Evolutionary conservation across 441 rosid species (phyloP).

Genomic region (Gossypium davidsonii): DNA sequence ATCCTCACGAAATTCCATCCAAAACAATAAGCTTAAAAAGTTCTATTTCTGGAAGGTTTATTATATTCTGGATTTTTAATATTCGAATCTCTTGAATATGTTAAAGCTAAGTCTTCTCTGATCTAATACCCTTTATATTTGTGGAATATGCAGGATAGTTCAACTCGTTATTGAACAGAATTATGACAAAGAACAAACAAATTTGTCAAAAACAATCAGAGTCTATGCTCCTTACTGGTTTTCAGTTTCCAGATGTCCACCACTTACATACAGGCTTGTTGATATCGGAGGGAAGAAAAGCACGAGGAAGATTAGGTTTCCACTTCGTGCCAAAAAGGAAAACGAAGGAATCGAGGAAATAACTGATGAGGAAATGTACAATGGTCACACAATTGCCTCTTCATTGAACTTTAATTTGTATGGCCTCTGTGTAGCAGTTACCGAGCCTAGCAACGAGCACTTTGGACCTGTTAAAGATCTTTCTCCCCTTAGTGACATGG

Average conservation of each 20-base stretch:
- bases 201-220: conserved; percentile 59
- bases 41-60: conserved; percentile 85
- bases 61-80: conserved; percentile 17
- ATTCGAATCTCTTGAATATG: not conserved
- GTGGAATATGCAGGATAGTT: conserved; percentile 54
- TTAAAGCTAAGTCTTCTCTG: conserved; percentile 10
- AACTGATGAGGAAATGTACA: conserved; percentile 73
- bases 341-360: conserved; percentile 53
- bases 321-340: conserved; percentile 48
- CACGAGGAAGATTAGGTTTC: conserved; percentile 44
- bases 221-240: conserved; percentile 95
- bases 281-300: conserved; percentile 53
- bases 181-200: conserved; percentile 53
- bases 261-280: conserved; percentile 61
- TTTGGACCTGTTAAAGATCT: conserved; percentile 80
- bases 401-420: conserved; percentile 68
- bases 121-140: conserved; percentile 24
- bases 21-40: conserved; percentile 76
- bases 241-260: conserved; percentile 79
- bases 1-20: conserved; percentile 71
- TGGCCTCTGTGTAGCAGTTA: conserved; percentile 69
- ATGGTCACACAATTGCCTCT: conserved; percentile 90
- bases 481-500: conserved; percentile 93
- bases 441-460: conserved; percentile 44
- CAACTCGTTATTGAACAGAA: conserved; percentile 86